Percentiles rank a stretch among this genome's conserved stretches.
phyloP scores from a whole-genome alignment of 1,139 yeast species.

The Kluyveromyces sp. region DNA sequence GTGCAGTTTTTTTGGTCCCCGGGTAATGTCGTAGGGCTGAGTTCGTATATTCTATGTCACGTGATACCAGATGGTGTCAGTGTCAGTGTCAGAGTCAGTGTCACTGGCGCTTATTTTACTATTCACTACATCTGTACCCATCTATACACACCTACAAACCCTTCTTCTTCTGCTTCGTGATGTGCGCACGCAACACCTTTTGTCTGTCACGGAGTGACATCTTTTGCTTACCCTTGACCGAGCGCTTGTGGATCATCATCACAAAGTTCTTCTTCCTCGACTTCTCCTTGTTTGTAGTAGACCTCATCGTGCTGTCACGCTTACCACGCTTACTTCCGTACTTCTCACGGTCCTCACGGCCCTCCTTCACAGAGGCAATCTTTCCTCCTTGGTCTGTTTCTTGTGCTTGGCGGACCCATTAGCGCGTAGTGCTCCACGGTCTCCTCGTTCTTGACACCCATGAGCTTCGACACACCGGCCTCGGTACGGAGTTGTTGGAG shows the following conservation, averaged over 20 bases:
- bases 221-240: conserved; percentile 90
- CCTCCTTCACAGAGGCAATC: conserved; percentile 83
- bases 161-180: conserved; percentile 82
- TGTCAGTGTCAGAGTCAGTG: no score
- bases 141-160: conserved; percentile 36
- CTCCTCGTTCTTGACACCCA: conserved; percentile 70
- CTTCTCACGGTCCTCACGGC: conserved; percentile 86
- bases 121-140: background rate
- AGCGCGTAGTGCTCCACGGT: conserved; percentile 70
- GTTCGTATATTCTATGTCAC: no score
- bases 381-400: conserved; percentile 73
- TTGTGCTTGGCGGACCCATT: conserved; percentile 84
- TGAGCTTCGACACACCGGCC: conserved; percentile 73
- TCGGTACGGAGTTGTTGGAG: conserved; percentile 75
- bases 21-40: no score
- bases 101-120: background rate
- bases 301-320: conserved; percentile 61
- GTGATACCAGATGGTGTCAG: no score
- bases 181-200: conserved; percentile 75
- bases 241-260: conserved; percentile 93
- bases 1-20: no score
- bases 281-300: conserved; percentile 93
- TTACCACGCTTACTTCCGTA: conserved; percentile 84
- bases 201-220: conserved; percentile 87
- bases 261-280: conserved; percentile 97